Evolutionary conservation across 2,329 filamentous ascomycete genomes (phyloP).

Genomic region (Penicillium sclerotiorum): DNA sequence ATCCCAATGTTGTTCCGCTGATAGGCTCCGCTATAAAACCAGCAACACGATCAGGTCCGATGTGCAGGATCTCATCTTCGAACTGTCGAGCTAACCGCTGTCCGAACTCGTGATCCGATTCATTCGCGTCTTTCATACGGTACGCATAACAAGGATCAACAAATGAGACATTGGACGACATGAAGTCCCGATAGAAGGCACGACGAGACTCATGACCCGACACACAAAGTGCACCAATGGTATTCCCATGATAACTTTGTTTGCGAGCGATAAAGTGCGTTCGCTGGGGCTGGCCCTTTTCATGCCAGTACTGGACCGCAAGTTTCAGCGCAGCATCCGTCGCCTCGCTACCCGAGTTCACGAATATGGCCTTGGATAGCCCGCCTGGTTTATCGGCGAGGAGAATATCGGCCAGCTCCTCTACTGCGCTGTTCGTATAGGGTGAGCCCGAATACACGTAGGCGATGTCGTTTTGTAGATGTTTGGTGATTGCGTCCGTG

Average conservation of each 20-base stretch:
- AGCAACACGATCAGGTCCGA: slow-evolving; percentile 48
- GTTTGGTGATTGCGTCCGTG: slow-evolving; percentile 43
- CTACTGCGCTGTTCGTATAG: slow-evolving; percentile 45
- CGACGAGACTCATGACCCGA: slow-evolving; percentile 39
- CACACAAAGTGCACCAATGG: slow-evolving; percentile 50
- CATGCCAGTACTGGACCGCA: slow-evolving; percentile 52
- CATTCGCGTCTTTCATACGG: slow-evolving; percentile 33
- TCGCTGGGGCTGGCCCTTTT: slow-evolving; percentile 41
- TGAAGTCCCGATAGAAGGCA: slow-evolving; percentile 35
- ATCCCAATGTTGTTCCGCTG: slow-evolving; percentile 57
- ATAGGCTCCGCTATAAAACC: slow-evolving; percentile 49
- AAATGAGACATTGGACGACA: slow-evolving; percentile 30
- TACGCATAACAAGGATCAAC: slow-evolving; percentile 41
- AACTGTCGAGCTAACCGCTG: slow-evolving; percentile 47
- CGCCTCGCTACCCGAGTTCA: slow-evolving; percentile 49
- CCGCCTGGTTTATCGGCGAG: slow-evolving; percentile 30
- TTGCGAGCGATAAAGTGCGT: slow-evolving; percentile 48
- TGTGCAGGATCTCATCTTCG: slow-evolving; percentile 50
- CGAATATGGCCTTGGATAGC: slow-evolving; percentile 24
- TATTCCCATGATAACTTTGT: slow-evolving; percentile 56
- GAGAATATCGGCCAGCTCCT: slow-evolving; percentile 44
- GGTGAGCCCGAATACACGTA: slow-evolving; percentile 48
- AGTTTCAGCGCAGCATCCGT: slow-evolving; percentile 54
- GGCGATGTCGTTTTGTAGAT: slow-evolving; percentile 43
- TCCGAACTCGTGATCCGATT: slow-evolving; percentile 47